A percentile compares a stretch with the other conserved stretches of the same genome.
phyloP scores from a whole-genome alignment of 164 flowering plant species.

The Dillenia turbinata region DNA sequence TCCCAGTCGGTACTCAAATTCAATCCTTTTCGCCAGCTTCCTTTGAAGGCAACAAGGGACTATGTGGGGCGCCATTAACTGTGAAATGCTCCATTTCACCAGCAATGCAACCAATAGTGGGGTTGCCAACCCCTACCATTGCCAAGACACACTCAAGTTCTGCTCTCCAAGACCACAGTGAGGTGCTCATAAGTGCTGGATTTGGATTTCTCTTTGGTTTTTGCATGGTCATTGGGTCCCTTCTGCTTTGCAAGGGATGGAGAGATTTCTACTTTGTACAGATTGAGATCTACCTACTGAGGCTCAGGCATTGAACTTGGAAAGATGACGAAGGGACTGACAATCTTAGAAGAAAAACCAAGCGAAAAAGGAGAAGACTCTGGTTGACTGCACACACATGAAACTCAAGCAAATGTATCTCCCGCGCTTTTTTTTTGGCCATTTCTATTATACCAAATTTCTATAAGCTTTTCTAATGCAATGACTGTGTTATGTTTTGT shows the following conservation, averaged over 20 bases:
- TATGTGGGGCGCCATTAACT: slow-evolving; percentile 42
- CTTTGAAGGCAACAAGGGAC: slow-evolving; percentile 29
- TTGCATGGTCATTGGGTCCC: slow-evolving; percentile 9
- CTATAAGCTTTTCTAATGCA: too few species aligned
- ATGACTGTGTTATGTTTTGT: too few species aligned
- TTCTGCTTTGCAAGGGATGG: slow-evolving; percentile 9
- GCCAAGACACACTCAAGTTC: not conserved
- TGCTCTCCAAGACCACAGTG: not conserved
- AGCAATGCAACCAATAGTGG: not conserved
- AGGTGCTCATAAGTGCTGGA: slow-evolving; percentile 3
- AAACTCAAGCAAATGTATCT: too few species aligned
- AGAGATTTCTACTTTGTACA: slow-evolving; percentile 10
- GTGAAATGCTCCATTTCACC: not conserved
- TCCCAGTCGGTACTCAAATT: slow-evolving; percentile 29
- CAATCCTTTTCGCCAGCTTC: slow-evolving; percentile 27
- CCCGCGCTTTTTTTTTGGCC: too few species aligned
- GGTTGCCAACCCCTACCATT: not conserved
- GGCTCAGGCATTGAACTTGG: too few species aligned
- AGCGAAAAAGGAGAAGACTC: too few species aligned
- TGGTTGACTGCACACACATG: too few species aligned
- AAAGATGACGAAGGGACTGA: too few species aligned
- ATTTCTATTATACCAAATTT: too few species aligned
- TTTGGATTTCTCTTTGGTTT: slow-evolving; percentile 16
- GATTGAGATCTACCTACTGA: not conserved
- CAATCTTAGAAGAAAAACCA: too few species aligned